Conservation (phyloP, 148 eudicot species). For the Salicornia ramosissima region DNA sequence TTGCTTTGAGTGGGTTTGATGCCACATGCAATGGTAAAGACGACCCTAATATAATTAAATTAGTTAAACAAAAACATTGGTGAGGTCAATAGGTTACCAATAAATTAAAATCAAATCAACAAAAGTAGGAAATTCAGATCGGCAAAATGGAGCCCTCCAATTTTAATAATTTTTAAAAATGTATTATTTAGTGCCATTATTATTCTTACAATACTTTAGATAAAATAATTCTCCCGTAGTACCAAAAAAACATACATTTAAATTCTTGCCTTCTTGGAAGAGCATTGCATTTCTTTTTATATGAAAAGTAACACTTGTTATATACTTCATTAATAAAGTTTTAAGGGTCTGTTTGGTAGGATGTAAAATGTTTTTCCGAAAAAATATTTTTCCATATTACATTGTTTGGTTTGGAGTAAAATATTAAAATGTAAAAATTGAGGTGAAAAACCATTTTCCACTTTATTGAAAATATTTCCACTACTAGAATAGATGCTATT, state of each 20-base stretch:
- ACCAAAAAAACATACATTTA: not conserved
- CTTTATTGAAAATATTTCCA: too few species aligned
- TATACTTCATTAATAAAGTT: not conserved
- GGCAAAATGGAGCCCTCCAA: not conserved
- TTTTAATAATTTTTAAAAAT: not conserved
- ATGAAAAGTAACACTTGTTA: not conserved
- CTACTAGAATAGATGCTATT: too few species aligned
- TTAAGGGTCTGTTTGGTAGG: too few species aligned
- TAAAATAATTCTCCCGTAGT: too few species aligned
- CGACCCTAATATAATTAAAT: not conserved
- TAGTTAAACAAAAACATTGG: not conserved
- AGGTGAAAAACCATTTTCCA: too few species aligned
- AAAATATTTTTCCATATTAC: too few species aligned
- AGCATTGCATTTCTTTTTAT: conserved; percentile 4
- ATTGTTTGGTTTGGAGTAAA: too few species aligned
- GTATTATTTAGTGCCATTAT: too few species aligned
- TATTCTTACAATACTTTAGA: too few species aligned
- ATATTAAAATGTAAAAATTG: too few species aligned
- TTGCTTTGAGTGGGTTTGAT: conserved; percentile 4
- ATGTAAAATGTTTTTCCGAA: too few species aligned
- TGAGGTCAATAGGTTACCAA: conserved; percentile 7
- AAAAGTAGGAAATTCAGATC: not conserved
- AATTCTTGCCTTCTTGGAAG: not conserved
- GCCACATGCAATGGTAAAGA: not conserved
- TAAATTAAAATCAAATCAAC: not conserved